Base-by-base conservation (phyloP, 257 asterid genomes). In the Craterostigma plantagineum region DNA sequence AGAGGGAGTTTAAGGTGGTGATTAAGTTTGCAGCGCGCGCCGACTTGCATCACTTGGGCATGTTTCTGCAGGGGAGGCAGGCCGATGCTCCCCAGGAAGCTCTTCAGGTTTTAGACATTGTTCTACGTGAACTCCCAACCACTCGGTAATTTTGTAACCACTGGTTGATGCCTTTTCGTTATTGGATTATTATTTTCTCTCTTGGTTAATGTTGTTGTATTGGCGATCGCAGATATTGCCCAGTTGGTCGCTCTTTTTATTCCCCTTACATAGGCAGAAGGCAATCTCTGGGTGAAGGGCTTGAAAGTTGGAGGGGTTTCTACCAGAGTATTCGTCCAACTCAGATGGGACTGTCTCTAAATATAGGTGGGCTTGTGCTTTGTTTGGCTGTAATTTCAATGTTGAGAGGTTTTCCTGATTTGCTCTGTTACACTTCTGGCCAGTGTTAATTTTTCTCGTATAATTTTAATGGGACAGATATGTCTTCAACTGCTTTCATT, bases 41-140 rank as follows among this genome's bases (percentile, higher is more conserved):
- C 54, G 92, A 86, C 54, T 67, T 86, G 68, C 96, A 81, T 53
- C 92, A 86, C 46, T 48, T 86, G 62, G 92, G 76, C 44, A 69
- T 86, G 96, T 86, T 86, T 48, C 54, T 86, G 45, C 71, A 75
- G 62, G 96, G 96, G 14, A 75, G 62, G 52, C 94, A 78, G 49
- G 81, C 96, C 15, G 96, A 86, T 73, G 94, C 92, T 11, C 96
- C 96, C 0, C 92, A 86, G 47, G 96, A 86, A 61, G 92, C 96
- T n/a, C 81, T 86, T 43, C 94, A 86, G 66, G 94, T 81, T 46
- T 35, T 86, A 61, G 96, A 86, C 67, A 81, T 86, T 58, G 96
- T 86, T 35, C 74, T 86, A 36, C 96, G 94, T 3, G 94, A 86
- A 55, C 66, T 75, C 50, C 96, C 96, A 0, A 86, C 94, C 3